A percentile compares a stretch with the other conserved stretches of the same genome.
These are phyloP conservation scores for Camelina sativa DNA, from an alignment of 345 rosid species.

Conservation along the genomic window DNA sequence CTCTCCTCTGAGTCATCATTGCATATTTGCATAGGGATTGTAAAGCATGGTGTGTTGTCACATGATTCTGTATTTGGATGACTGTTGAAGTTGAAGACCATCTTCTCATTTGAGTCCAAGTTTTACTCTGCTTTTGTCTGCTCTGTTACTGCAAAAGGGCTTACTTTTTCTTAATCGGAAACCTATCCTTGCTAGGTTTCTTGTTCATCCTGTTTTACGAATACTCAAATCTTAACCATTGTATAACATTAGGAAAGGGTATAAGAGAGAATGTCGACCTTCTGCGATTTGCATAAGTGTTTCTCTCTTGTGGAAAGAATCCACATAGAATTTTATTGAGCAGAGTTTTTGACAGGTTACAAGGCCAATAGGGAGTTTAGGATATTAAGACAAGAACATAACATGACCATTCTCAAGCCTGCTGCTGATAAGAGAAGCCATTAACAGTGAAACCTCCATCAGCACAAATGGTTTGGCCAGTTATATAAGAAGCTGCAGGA, in stretches of 20 bases:
- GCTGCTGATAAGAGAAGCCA: slow-evolving; percentile 29
- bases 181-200: background rate
- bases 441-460: slow-evolving; percentile 54
- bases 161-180: background rate
- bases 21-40: background rate
- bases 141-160: background rate
- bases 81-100: background rate
- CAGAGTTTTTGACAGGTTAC: background rate
- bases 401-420: background rate
- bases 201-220: background rate
- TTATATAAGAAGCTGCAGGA: slow-evolving; percentile 57
- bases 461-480: slow-evolving; percentile 53
- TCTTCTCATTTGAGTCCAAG: background rate
- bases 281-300: background rate
- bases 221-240: background rate
- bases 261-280: no score
- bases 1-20: background rate
- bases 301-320: background rate
- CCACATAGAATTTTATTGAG: background rate
- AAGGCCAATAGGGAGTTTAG: background rate
- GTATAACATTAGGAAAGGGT: background rate
- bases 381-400: background rate
- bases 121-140: background rate
- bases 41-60: background rate
- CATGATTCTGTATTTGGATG: background rate